phyloP scores from a whole-genome alignment of 2,329 filamentous ascomycete species.

The Waltergamsia citrina region DNA sequence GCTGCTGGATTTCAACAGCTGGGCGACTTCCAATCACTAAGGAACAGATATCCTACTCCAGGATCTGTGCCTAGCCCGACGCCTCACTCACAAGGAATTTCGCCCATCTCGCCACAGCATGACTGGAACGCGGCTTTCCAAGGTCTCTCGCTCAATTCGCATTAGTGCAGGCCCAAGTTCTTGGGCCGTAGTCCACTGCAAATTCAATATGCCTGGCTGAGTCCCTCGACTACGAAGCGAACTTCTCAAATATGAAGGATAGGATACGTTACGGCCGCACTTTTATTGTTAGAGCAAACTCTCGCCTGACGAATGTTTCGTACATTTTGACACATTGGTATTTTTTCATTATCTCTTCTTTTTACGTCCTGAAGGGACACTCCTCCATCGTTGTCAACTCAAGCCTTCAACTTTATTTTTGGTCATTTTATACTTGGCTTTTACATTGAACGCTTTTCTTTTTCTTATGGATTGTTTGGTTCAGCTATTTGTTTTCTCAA shows the following conservation, averaged over 20 bases:
- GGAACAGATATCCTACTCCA: conserved; percentile 35
- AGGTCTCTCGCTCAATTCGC: conserved; percentile 61
- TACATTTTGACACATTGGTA: too few species aligned
- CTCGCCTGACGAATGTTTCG: too few species aligned
- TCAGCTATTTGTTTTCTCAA: background rate
- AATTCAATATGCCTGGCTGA: too few species aligned
- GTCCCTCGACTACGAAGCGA: too few species aligned
- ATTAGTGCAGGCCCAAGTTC: conserved; percentile 24
- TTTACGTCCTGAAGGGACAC: too few species aligned
- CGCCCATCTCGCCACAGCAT: conserved; percentile 32
- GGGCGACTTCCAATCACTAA: conserved; percentile 34
- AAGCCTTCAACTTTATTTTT: too few species aligned
- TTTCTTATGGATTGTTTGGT: background rate
- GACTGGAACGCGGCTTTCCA: conserved; percentile 61
- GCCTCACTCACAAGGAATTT: conserved; percentile 26
- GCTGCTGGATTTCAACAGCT: conserved; percentile 21
- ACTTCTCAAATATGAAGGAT: too few species aligned
- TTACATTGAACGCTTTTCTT: background rate
- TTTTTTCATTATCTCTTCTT: too few species aligned
- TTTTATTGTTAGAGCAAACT: too few species aligned
- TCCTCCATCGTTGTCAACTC: too few species aligned
- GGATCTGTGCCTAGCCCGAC: conserved; percentile 22
- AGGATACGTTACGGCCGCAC: too few species aligned
- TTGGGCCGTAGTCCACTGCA: too few species aligned
- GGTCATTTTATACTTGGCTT: background rate